These are phyloP conservation scores for Vigna reflexopilosa DNA, from an alignment of 306 rosid genomes.

Conservation along the genomic window DNA sequence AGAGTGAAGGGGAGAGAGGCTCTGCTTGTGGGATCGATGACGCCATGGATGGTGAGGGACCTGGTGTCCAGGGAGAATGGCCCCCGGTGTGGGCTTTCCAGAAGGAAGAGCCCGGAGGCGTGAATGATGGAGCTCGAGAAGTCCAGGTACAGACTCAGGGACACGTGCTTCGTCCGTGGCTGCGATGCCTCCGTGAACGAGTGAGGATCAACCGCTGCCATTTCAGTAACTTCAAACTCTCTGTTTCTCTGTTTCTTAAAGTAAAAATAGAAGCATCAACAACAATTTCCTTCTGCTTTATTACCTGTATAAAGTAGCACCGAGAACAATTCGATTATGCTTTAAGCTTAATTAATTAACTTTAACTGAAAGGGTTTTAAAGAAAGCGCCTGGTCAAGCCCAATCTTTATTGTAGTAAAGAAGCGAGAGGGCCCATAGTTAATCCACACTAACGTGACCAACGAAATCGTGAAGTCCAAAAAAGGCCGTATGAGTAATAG, in stretches of 20 bases:
- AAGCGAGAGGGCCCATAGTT: neutral
- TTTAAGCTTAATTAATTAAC: too few species aligned
- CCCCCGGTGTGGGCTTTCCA: slow-evolving; percentile 61
- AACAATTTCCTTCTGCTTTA: too few species aligned
- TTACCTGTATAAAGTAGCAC: too few species aligned
- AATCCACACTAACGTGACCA: neutral
- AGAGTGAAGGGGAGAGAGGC: slow-evolving; percentile 60
- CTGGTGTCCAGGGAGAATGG: slow-evolving; percentile 82
- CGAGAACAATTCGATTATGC: too few species aligned
- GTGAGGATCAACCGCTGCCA: slow-evolving; percentile 93
- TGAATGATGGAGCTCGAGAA: slow-evolving; percentile 69
- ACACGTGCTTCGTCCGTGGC: slow-evolving; percentile 58
- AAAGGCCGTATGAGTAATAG: too few species aligned
- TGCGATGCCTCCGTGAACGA: slow-evolving; percentile 80
- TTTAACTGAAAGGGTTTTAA: too few species aligned
- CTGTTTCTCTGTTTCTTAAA: too few species aligned
- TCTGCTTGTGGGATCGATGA: slow-evolving; percentile 52
- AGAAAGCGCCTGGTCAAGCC: neutral
- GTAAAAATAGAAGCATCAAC: too few species aligned
- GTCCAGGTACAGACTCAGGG: slow-evolving; percentile 74
- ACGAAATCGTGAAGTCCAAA: too few species aligned
- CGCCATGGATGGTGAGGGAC: slow-evolving; percentile 63
- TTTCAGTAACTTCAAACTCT: neutral
- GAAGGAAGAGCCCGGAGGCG: slow-evolving; percentile 67
- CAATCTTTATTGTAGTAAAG: neutral